These are phyloP conservation scores for Fusarium pseudonygamai DNA, from an alignment of 2,329 filamentous ascomycete species.

Conservation along the genomic window DNA sequence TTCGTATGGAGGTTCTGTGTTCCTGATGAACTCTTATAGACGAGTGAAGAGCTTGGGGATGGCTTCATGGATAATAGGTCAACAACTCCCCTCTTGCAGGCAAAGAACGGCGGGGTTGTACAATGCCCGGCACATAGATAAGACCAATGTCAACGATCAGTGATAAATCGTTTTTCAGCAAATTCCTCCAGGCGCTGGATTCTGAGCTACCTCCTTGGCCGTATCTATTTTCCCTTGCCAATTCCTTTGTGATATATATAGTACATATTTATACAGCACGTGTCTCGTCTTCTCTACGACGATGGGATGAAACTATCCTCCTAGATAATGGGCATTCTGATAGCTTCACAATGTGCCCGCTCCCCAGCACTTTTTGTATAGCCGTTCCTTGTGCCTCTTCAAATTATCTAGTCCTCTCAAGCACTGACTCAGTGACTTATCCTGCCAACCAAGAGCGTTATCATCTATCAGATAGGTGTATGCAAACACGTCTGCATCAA, in stretches of 20 bases:
- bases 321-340: neutral
- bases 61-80: neutral
- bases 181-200: neutral
- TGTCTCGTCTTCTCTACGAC: neutral
- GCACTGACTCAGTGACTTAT: constrained; percentile 66
- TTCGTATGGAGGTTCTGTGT: neutral
- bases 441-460: constrained; percentile 69
- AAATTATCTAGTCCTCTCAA: constrained; percentile 69
- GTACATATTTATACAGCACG: constrained; percentile 22
- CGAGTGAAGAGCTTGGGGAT: neutral
- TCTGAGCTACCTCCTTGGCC: neutral
- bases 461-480: constrained; percentile 86
- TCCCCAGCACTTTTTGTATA: constrained; percentile 49
- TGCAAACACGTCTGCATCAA: constrained; percentile 90
- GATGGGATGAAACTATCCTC: neutral
- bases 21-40: constrained; percentile 16
- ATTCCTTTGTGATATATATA: constrained; percentile 16
- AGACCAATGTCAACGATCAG: constrained; percentile 15
- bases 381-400: constrained; percentile 55
- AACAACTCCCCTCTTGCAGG: constrained; percentile 22
- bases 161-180: neutral
- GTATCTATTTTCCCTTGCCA: constrained; percentile 1
- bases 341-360: constrained; percentile 1
- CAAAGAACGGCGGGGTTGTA: constrained; percentile 9
- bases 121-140: constrained; percentile 26